Evolutionary conservation across 495 filamentous ascomycete genomes (phyloP), one percentile per base, ranked within the genome.

Genomic region (Hypoxylon trugodes): DNA sequence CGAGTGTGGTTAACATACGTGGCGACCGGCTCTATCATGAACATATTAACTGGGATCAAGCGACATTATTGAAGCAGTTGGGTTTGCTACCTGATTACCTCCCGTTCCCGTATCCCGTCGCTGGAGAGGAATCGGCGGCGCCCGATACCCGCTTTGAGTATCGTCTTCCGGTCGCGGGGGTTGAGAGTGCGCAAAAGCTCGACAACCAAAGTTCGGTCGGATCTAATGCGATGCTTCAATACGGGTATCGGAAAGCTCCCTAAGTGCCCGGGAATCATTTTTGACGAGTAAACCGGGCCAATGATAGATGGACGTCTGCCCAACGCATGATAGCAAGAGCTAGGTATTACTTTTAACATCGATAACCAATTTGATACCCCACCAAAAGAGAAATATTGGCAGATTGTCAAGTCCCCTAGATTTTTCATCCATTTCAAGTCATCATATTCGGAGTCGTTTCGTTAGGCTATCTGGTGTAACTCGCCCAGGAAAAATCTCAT

Each of bases 21-120:
- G 90, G 84, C 2, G 89, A 89, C 3, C 85, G 85, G 45, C 77
- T 96, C 3, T 92, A 87, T 69, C 87, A 90, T 48, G 92, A 97
- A 73, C 89, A 94, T 65, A 87, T 93, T 13, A 88, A 90, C 62
- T 97, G 92, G 92, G 93, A 96, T 68, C 92, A 96, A 71, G 91
- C 89, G 1, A 88, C 84, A 12, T 88, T 94, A 2, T 74, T 97
- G 0, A 82, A 88, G 15, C 92, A 96, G 73, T 74, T 91, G 0
- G 91, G 91, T 0, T 69, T 96, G 41, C 69, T 96, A 32, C 81
- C 87, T 68, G 63, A 89, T 79, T 73, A 84, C 74, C 66, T 79
- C 4, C 79, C 82, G 1, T 88, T 83, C 48, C 84, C 86, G 6
- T 85, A 87, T 65, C 51, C 78, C 0, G 74, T 81, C 0, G 74